Conservation (phyloP, 768 basidiomycete genomes). For the Xerocomellus chrysenteron region DNA sequence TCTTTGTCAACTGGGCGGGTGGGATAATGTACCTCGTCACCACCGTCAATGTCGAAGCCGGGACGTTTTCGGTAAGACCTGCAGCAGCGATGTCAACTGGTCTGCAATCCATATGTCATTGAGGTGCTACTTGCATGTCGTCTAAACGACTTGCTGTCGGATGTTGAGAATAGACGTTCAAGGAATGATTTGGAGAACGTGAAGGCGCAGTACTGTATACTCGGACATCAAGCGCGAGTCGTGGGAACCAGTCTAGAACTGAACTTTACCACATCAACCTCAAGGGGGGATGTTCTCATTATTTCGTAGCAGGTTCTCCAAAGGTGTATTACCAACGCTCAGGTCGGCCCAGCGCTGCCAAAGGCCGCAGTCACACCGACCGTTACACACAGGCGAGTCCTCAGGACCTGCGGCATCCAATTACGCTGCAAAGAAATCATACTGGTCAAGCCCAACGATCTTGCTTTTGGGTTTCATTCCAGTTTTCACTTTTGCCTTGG, state of each 20-base stretch:
- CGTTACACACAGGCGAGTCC: slow-evolving; percentile 17
- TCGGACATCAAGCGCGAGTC: neutral
- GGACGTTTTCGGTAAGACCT: slow-evolving; percentile 37
- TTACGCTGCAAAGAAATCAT: slow-evolving; percentile 58
- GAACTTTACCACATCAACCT: neutral
- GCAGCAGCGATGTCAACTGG: slow-evolving; percentile 9
- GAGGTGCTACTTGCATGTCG: slow-evolving; percentile 27
- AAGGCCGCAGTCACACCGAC: slow-evolving; percentile 7
- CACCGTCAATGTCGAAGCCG: slow-evolving; percentile 64
- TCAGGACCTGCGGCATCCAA: slow-evolving; percentile 34
- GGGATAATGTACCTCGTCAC: slow-evolving; percentile 86
- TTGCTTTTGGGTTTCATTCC: slow-evolving; percentile 82
- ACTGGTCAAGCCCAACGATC: slow-evolving; percentile 69
- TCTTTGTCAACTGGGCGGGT: slow-evolving; percentile 98
- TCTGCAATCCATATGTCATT: neutral
- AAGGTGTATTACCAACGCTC: slow-evolving; percentile 1
- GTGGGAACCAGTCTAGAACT: slow-evolving; percentile 19
- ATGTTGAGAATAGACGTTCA: slow-evolving; percentile 3
- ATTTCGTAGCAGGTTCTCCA: slow-evolving; percentile 12
- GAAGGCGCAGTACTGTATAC: slow-evolving; percentile 10
- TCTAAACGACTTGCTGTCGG: slow-evolving; percentile 2
- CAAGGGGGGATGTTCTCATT: slow-evolving; percentile 11
- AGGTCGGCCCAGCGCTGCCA: slow-evolving; percentile 11
- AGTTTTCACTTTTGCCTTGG: slow-evolving; percentile 84
- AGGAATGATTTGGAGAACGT: neutral